These are phyloP conservation scores for Diaporthe helianthi DNA, from an alignment of 2,329 filamentous ascomycete genomes.

Conservation along the genomic window DNA sequence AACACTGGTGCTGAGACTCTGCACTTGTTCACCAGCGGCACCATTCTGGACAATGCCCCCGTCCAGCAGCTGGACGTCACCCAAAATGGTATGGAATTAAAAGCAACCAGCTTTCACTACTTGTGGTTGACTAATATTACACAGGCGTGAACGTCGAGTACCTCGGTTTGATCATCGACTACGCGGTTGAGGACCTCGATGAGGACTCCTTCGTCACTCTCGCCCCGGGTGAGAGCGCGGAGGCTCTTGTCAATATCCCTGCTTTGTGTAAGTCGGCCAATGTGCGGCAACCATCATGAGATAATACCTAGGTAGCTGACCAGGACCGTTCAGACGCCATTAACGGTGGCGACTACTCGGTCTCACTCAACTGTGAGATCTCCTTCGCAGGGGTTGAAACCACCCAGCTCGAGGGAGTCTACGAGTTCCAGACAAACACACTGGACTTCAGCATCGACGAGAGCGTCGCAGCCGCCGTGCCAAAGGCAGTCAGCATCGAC, in stretches of 20 bases:
- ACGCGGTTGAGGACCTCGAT: conserved; percentile 8
- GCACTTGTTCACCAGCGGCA: conserved; percentile 24
- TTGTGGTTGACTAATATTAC: not conserved
- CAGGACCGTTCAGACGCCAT: not conserved
- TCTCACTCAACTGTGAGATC: conserved; percentile 14
- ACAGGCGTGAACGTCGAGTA: not conserved
- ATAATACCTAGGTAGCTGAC: not conserved
- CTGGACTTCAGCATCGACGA: conserved; percentile 18
- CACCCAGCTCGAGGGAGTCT: conserved; percentile 19
- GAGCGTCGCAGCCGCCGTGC: conserved; percentile 1
- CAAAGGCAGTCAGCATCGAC: conserved; percentile 4
- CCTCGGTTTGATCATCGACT: conserved; percentile 23
- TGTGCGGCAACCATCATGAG: too few relatives aligned
- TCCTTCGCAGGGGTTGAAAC: conserved; percentile 8
- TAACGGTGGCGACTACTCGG: conserved; percentile 22
- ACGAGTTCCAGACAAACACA: conserved; percentile 26
- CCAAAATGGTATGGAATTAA: conserved; percentile 6
- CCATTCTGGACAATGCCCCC: conserved; percentile 19
- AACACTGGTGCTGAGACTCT: conserved; percentile 18
- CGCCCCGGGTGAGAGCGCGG: conserved; percentile 20
- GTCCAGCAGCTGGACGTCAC: conserved; percentile 20
- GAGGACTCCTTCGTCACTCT: conserved; percentile 25
- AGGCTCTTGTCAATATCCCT: conserved; percentile 18
- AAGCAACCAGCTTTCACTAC: too few relatives aligned
- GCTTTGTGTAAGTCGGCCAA: conserved; percentile 1